Evolutionary conservation across 2,329 filamentous ascomycete species (phyloP), one percentile per base, ranked within the genome.

Genomic region (Onygenales sp.): DNA sequence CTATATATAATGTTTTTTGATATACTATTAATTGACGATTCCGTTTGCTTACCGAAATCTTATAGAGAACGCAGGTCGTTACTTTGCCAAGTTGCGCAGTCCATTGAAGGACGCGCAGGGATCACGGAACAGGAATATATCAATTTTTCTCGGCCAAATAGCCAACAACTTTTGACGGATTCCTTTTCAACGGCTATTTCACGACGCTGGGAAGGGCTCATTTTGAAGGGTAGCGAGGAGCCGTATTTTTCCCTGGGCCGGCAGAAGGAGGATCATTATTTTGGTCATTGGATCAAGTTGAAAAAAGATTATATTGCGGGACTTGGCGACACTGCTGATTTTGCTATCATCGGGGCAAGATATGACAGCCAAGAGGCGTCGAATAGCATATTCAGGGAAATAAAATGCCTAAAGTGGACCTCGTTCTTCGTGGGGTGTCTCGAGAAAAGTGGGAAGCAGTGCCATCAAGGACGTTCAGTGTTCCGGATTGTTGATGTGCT

Each of bases 221-320:
- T 95, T 0, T 67, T 95, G 49, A 95, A 95, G 68, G 82, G 86
- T 0, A 75, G 74, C 33, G 83, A 89, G 55, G 82, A 86, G 27
- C 83, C 89, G 0, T 95, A 95, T 64, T 87, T 95, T 57, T 74
- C 81, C 53, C 61, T 71, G 1, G 58, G 80, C 78, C 58, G 64
- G 57, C 33, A 62, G 62, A 44, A 60, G 44, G 7, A n/a, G 21
- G 62, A 61, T 54, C 60, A 46, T 54, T 64, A 61, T 59, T 45
- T 60, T 60, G 70, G 60, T 57, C 75, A 33, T 73, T 86, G 83
- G 65, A 87, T 95, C 63, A 95, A 95, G 69, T 69, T 95, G 43
- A 95, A 95, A 68, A 89, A 89, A 62, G 88, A 93, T 63, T 95
- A 94, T 61, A 80, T 95, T 39, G 76, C 79, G 31, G 82, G 82